Evolutionary conservation across 768 basidiomycete genomes (phyloP), one percentile per base, ranked within the genome.

Genomic region (Rhizopogon sp.): DNA sequence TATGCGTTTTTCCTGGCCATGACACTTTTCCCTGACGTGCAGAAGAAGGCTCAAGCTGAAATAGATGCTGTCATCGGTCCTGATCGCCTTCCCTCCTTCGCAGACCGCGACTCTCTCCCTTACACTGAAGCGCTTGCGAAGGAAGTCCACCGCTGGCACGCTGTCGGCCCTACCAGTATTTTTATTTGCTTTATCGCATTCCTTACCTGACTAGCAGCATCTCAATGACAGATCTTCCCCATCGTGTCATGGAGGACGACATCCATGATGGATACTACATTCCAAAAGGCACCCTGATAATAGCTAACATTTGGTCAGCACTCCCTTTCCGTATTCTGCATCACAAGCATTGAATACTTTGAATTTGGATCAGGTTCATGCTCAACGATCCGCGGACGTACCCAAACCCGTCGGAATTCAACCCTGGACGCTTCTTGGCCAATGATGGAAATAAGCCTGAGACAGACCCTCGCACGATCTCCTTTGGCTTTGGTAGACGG

Each of bases 401-500:
- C 66, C 62, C 67, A 41, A 69, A 79, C 52, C 82, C 82, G 3
- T 70, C 76, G 57, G 58, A 64, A 45, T 84, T 83, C 63, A 74
- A 77, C 51, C 83, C 83, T 25, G 79, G 79, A 52, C 76, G 82
- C 39, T 83, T 79, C 63, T 67, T 83, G 35, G 64, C 70, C 7
- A 39, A 33, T 22, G 40, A 50, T 5, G 47, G 37, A 14, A 47
- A 59, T 31, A 50, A 64, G 43, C 74, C 73, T 43, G 79, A 82
- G 62, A 69, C 67, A 41, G 81, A 83, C 68, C 80, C 82, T 60
- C 77, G 77, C 56, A 74, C 75, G 53, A 60, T 81, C 28, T 80
- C 78, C 57, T 87, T 85, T 70, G 84, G 84, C 10, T 87, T 84
- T 66, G 84, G 83, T 52, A 72, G 84, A 65, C 76, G 84, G 57